Evolutionary conservation across 2,329 filamentous ascomycete genomes (phyloP), one percentile per base, ranked within the genome.

Genomic region (Neofusicoccum sp.): DNA sequence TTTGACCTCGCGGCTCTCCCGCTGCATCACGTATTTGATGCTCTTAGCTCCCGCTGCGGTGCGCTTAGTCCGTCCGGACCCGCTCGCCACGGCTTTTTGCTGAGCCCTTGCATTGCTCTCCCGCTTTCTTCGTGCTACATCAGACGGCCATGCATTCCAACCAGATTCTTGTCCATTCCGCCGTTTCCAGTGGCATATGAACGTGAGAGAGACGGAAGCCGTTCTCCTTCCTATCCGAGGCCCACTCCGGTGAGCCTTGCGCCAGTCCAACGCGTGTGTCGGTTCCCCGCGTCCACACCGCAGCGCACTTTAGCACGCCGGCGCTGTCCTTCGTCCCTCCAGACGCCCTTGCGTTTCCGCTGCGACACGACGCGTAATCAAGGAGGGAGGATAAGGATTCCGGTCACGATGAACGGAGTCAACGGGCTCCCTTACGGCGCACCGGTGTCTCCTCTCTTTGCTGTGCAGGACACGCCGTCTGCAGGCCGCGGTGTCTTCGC

Each of bases 401-500:
- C 22, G 31, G n/a, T 12, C 50, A 31, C 28, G 43, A 56, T 43
- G 48, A 34, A 5, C 12, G 31, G 34, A 39, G 36, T 39, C 31
- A 6, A 12, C 22, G 44, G 28, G 8, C 34, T 48, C 34, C 61
- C 61, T 58, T 45, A 31, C 16, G 61, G 61, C 16, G 44, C 61
- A 9, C 61, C 61, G 1, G 36, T 48, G 29, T 76, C 72, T 0
- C 33, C 64, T 0, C 64, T 73, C 28, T 80, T 80, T 68, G 67
- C 71, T 14, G 71, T 82, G 45, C 74, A 71, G 62, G 66, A 75
- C n/a, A 81, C 80, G 7, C 71, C 74, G 6, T 71, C 71, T 64
- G 75, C 78, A 39, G 80, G 80, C 34, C 75, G 80, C 61, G 80
- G 79, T 43, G 77, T 81, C 56, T 78, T 82, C 64, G 79, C 80